These are phyloP conservation scores for Penicillium aurantiogriseum DNA, from an alignment of 2,329 filamentous ascomycete genomes.

Conservation along the genomic window DNA sequence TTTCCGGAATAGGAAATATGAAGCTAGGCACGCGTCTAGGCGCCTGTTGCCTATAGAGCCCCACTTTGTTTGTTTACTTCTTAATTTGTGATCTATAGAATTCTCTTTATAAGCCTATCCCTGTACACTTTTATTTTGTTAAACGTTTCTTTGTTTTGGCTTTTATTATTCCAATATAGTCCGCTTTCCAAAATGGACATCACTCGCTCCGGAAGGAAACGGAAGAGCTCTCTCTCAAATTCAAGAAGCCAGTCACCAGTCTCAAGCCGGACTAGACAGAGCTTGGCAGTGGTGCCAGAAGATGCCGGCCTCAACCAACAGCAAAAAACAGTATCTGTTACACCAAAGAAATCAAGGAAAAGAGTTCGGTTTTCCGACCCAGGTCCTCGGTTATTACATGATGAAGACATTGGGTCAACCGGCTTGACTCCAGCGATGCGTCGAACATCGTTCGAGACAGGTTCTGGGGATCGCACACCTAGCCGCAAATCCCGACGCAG, in stretches of 20 bases:
- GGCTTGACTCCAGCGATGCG: slow-evolving; percentile 47
- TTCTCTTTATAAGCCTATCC: slow-evolving; percentile 13
- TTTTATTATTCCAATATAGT: neutral
- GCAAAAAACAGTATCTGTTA: slow-evolving; percentile 11
- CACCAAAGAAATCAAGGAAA: slow-evolving; percentile 39
- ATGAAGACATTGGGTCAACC: slow-evolving; percentile 31
- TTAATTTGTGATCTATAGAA: slow-evolving; percentile 23
- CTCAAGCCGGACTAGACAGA: slow-evolving; percentile 19
- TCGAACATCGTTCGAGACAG: slow-evolving; percentile 37
- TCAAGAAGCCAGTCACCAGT: slow-evolving; percentile 17
- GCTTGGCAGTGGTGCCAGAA: neutral
- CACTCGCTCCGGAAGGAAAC: slow-evolving; percentile 28
- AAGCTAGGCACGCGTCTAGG: slow-evolving; percentile 15
- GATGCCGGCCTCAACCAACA: neutral
- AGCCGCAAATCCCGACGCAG: slow-evolving; percentile 30
- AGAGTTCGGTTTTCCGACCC: slow-evolving; percentile 49
- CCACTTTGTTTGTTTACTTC: slow-evolving; percentile 27
- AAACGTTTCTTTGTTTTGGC: neutral
- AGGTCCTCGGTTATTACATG: slow-evolving; percentile 28
- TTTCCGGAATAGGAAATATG: slow-evolving; percentile 20
- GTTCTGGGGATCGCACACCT: slow-evolving; percentile 29
- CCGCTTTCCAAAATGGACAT: slow-evolving; percentile 23
- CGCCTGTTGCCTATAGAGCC: slow-evolving; percentile 20
- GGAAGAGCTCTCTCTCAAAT: slow-evolving; percentile 23
- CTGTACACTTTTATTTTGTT: neutral